phyloP scores from a whole-genome alignment of 768 basidiomycete species.

The Dentipellis sp. region DNA sequence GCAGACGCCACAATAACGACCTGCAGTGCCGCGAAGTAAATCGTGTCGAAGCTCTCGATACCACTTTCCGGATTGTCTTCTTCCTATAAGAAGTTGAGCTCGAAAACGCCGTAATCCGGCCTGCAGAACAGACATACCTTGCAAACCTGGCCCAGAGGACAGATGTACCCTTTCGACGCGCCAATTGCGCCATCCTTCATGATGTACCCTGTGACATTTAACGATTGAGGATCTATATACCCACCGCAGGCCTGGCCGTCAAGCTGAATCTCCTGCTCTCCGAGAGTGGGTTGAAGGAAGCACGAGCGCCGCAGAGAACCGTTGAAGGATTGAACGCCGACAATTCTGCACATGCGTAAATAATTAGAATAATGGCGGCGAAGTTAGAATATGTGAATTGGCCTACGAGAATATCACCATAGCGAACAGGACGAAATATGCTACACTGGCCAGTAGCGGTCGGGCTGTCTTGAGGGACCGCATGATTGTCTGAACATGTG shows the following conservation, averaged over 20 bases:
- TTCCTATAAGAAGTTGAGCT: constrained; percentile 33
- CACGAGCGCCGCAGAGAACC: constrained; percentile 71
- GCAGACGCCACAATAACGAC: constrained; percentile 78
- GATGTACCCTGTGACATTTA: constrained; percentile 37
- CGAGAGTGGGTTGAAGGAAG: constrained; percentile 42
- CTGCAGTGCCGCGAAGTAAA: constrained; percentile 74
- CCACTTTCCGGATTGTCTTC: constrained; percentile 53
- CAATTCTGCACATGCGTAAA: constrained; percentile 42
- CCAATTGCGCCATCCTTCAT: constrained; percentile 26
- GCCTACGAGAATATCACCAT: constrained; percentile 80
- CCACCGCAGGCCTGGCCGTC: constrained; percentile 70
- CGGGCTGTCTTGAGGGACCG: constrained; percentile 85
- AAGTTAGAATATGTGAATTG: neutral
- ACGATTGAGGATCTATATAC: constrained; percentile 51
- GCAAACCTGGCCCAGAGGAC: constrained; percentile 81
- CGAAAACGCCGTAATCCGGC: neutral
- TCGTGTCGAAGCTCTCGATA: constrained; percentile 81
- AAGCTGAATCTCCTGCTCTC: constrained; percentile 38
- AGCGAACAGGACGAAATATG: constrained; percentile 88
- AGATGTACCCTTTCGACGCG: constrained; percentile 74
- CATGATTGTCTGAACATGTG: constrained; percentile 60
- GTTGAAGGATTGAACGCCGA: constrained; percentile 91
- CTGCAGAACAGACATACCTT: constrained; percentile 32
- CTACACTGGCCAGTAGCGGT: constrained; percentile 82
- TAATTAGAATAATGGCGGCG: neutral